phyloP scores from a whole-genome alignment of 2,329 filamentous ascomycete species.

The Scleromitrula shiraiana region DNA sequence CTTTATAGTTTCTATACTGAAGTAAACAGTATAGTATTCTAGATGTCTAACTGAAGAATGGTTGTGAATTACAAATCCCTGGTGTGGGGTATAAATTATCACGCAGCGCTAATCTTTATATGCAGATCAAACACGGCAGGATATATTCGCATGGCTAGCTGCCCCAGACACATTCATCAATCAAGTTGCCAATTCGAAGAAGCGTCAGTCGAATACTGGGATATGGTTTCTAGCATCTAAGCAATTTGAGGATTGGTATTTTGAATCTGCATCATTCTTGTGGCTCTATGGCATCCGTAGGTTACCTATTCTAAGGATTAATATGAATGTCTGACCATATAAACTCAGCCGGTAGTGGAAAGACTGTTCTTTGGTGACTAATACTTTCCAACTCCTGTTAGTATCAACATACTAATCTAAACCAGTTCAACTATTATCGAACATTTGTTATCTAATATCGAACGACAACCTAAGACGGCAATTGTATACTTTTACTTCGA shows the following conservation, averaged over 20 bases:
- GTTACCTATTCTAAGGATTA: not conserved
- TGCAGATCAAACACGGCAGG: constrained; percentile 11
- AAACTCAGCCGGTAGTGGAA: constrained; percentile 32
- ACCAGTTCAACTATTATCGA: constrained; percentile 30
- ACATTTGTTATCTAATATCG: constrained; percentile 14
- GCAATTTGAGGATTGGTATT: constrained; percentile 27
- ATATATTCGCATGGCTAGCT: constrained; percentile 20
- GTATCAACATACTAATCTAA: not conserved
- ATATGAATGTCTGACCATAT: constrained; percentile 4
- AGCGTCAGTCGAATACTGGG: constrained; percentile 21
- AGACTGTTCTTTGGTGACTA: constrained; percentile 32
- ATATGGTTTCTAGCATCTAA: constrained; percentile 18
- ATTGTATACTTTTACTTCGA: constrained; percentile 36
- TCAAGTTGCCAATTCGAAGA: constrained; percentile 17
- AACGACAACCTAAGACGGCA: constrained; percentile 19
- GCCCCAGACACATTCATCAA: constrained; percentile 20
- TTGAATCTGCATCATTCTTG: constrained; percentile 27
- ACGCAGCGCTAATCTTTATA: too few species aligned
- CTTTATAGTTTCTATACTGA: too few species aligned
- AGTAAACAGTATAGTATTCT: too few species aligned
- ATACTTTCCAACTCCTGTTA: not conserved
- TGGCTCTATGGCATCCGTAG: constrained; percentile 32
- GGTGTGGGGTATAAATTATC: too few species aligned
- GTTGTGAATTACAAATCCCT: not conserved
- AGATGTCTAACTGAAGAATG: not conserved